Conservation (phyloP, 2,329 filamentous ascomycete species). For the Purpureocillium takamizusanense region DNA sequence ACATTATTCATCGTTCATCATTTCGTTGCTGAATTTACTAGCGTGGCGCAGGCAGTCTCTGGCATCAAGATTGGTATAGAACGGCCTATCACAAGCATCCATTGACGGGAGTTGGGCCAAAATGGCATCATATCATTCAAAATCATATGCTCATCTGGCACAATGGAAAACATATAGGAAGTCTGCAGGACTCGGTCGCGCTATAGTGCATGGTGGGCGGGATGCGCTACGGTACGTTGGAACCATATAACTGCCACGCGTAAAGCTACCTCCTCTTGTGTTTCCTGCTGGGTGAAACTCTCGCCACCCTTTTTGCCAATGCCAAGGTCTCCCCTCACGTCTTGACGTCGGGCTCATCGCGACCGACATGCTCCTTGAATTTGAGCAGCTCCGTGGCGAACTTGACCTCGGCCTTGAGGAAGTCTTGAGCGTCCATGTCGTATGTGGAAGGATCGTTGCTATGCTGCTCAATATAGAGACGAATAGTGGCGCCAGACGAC, state of each 20-base stretch:
- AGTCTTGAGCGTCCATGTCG: constrained; percentile 79
- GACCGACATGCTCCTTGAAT: constrained; percentile 88
- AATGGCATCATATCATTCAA: too few relatives aligned
- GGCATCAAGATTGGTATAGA: not conserved
- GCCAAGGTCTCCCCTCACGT: constrained; percentile 46
- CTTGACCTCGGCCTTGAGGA: constrained; percentile 81
- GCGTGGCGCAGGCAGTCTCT: too few relatives aligned
- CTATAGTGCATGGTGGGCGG: too few relatives aligned
- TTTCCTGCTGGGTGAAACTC: constrained; percentile 1
- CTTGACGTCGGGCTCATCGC: constrained; percentile 92
- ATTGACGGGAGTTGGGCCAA: too few relatives aligned
- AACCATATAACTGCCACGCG: too few relatives aligned
- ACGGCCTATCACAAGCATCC: too few relatives aligned
- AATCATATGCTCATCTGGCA: too few relatives aligned
- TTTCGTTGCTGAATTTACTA: too few relatives aligned
- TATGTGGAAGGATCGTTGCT: constrained; percentile 73
- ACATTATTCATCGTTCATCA: too few relatives aligned
- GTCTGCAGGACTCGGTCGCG: too few relatives aligned
- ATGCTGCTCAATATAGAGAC: constrained; percentile 95
- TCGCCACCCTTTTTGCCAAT: not conserved
- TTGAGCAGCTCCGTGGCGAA: constrained; percentile 79
- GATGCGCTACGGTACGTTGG: too few relatives aligned
- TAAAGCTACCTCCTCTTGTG: not conserved
- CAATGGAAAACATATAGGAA: too few relatives aligned
- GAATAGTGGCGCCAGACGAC: constrained; percentile 90